Percentiles rank a stretch among this genome's conserved stretches.
phyloP scores from a whole-genome alignment of 2,329 filamentous ascomycete genomes.

The Fusarium sp. region DNA sequence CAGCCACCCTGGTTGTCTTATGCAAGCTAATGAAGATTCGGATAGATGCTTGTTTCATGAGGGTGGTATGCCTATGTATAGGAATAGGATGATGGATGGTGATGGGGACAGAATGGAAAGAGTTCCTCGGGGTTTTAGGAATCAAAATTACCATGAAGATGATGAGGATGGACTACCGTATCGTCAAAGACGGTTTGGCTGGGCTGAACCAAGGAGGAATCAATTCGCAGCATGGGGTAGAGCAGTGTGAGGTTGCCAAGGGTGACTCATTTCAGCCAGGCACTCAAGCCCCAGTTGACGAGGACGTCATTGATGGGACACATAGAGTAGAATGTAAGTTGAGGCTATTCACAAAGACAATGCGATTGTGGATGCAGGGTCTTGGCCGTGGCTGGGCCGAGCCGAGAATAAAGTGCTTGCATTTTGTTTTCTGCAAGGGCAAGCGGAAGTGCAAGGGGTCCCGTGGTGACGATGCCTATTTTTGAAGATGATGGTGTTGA shows the following conservation, averaged over 20 bases:
- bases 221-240: slow-evolving; percentile 38
- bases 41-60: slow-evolving; percentile 33
- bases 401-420: slow-evolving; percentile 28
- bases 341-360: slow-evolving; percentile 23
- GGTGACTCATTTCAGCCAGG: neutral
- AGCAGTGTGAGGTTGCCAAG: slow-evolving; percentile 12
- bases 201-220: slow-evolving; percentile 30
- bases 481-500: slow-evolving; percentile 31
- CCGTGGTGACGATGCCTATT: slow-evolving; percentile 35
- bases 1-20: slow-evolving; percentile 30
- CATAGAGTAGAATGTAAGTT: neutral
- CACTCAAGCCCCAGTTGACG: slow-evolving; percentile 3
- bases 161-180: neutral
- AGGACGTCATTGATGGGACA: neutral
- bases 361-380: neutral
- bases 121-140: neutral
- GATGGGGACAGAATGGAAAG: slow-evolving; percentile 1
- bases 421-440: slow-evolving; percentile 18
- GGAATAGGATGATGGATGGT: neutral
- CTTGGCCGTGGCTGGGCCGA: slow-evolving; percentile 7
- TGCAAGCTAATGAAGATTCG: slow-evolving; percentile 16
- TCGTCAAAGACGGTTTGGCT: slow-evolving; percentile 25
- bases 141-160: neutral
- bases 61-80: neutral
- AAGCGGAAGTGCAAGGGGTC: slow-evolving; percentile 36